phyloP scores from a whole-genome alignment of 345 rosid species.

The Arabidopsis suecica region DNA sequence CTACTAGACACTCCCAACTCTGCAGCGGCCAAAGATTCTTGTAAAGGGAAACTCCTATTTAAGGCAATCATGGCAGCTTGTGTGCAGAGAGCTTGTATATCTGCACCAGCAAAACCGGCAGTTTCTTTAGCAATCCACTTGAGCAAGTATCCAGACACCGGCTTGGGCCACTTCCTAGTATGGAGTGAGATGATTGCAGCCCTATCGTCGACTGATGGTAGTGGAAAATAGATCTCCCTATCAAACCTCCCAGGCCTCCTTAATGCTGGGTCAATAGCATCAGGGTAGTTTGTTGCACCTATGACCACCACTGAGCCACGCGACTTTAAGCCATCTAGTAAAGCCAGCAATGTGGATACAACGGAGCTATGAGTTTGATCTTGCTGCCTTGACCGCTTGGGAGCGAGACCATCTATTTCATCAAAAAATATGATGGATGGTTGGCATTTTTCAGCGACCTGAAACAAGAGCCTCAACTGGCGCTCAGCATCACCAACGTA shows the following conservation, averaged over 20 bases:
- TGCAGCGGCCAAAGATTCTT: conserved; percentile 74
- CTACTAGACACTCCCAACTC: conserved; percentile 55
- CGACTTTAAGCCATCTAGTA: conserved; percentile 94
- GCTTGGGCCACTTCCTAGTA: conserved; percentile 92
- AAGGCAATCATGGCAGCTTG: conserved; percentile 89
- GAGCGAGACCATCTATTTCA: conserved; percentile 98
- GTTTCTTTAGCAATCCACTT: conserved; percentile 87
- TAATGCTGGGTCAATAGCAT: conserved; percentile 96
- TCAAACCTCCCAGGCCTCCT: conserved; percentile 99
- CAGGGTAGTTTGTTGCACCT: conserved; percentile 99
- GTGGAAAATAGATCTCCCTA: conserved; percentile 91
- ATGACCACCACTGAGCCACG: conserved; percentile 98
- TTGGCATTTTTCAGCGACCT: conserved; percentile 98
- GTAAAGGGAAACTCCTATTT: conserved; percentile 96
- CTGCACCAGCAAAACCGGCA: conserved; percentile 97
- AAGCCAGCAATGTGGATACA: conserved; percentile 94
- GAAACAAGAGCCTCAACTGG: conserved; percentile 96
- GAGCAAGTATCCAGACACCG: conserved; percentile 77
- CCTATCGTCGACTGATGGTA: conserved; percentile 85
- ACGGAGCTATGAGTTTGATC: conserved; percentile 99
- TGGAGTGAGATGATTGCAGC: conserved; percentile 93
- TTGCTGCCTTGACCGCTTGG: conserved; percentile 86
- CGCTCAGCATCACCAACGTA: conserved; percentile 99
- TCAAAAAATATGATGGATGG: conserved; percentile 97
- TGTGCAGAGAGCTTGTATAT: conserved; percentile 96